Conservation (phyloP, 768 basidiomycete genomes). For the Exidia glandulosa region DNA sequence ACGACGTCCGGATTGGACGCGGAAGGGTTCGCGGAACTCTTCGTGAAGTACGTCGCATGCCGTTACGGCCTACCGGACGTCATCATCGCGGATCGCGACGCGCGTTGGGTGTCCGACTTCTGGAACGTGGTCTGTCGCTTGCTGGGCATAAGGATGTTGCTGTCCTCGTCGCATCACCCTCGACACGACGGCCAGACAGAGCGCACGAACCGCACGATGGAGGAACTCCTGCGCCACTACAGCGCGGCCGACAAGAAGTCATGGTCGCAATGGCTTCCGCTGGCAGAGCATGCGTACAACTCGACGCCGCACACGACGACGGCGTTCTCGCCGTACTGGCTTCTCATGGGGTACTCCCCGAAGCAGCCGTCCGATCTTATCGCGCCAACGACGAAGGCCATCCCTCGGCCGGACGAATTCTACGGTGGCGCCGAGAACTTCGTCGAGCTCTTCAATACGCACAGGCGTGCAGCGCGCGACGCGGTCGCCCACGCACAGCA, state of each 20-base stretch:
- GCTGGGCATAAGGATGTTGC: background rate
- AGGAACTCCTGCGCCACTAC: slow-evolving; percentile 15
- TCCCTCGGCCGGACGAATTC: too few relatives aligned
- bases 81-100: slow-evolving; percentile 11
- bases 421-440: too few relatives aligned
- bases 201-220: slow-evolving; percentile 17
- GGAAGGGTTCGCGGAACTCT: slow-evolving; percentile 1
- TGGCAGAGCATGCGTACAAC: slow-evolving; percentile 18
- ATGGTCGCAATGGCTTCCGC: slow-evolving; percentile 14
- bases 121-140: background rate
- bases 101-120: slow-evolving; percentile 3
- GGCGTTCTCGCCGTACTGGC: slow-evolving; percentile 5
- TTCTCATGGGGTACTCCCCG: too few relatives aligned
- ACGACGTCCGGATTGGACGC: background rate
- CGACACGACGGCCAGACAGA: slow-evolving; percentile 24
- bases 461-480: slow-evolving; percentile 7
- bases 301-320: slow-evolving; percentile 4
- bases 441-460: too few relatives aligned
- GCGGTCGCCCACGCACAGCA: slow-evolving; percentile 13
- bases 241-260: slow-evolving; percentile 4
- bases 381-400: too few relatives aligned
- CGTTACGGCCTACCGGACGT: slow-evolving; percentile 7
- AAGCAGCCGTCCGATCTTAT: too few relatives aligned
- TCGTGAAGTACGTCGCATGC: slow-evolving; percentile 7
- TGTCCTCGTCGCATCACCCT: slow-evolving; percentile 13